Evolutionary conservation across 805 yeast genomes (phyloP).

Genomic region (Isabelozyma pseudorhagii): DNA sequence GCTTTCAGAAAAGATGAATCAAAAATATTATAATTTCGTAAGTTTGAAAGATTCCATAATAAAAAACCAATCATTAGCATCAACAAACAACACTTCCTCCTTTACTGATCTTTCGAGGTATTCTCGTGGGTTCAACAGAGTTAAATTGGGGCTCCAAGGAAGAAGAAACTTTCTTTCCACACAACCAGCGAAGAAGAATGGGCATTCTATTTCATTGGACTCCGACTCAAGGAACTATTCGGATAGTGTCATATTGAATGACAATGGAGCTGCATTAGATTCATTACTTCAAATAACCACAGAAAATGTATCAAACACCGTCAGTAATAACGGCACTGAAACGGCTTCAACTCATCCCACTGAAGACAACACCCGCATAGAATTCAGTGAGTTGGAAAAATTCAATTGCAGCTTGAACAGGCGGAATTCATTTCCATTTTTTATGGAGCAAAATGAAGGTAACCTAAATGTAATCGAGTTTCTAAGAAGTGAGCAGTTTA

Average conservation of each 20-base stretch:
- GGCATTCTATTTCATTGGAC: background rate
- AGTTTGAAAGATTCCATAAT: conserved; percentile 33
- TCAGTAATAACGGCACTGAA: background rate
- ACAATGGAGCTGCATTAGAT: conserved; percentile 9
- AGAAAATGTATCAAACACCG: background rate
- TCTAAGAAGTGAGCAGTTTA: conserved; percentile 6
- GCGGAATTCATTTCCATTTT: conserved; percentile 33
- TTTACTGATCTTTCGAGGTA: conserved; percentile 20
- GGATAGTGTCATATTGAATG: background rate
- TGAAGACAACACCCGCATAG: background rate
- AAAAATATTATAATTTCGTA: conserved; percentile 21
- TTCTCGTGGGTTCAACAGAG: conserved; percentile 31
- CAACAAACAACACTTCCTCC: conserved; percentile 5
- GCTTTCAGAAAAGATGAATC: background rate
- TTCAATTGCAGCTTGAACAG: conserved; percentile 21
- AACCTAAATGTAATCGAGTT: conserved; percentile 19
- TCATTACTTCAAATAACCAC: conserved; percentile 15
- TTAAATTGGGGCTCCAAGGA: conserved; percentile 32
- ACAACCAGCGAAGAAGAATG: background rate
- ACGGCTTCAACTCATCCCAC: background rate
- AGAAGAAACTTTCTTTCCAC: conserved; percentile 9
- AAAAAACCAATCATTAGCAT: conserved; percentile 8
- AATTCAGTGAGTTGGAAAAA: conserved; percentile 4
- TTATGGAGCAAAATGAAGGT: conserved; percentile 9
- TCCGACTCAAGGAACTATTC: too few relatives aligned